phyloP scores from a whole-genome alignment of 225 moss, liverwort and hornwort species.

The Pseudoscleropodium purum region DNA sequence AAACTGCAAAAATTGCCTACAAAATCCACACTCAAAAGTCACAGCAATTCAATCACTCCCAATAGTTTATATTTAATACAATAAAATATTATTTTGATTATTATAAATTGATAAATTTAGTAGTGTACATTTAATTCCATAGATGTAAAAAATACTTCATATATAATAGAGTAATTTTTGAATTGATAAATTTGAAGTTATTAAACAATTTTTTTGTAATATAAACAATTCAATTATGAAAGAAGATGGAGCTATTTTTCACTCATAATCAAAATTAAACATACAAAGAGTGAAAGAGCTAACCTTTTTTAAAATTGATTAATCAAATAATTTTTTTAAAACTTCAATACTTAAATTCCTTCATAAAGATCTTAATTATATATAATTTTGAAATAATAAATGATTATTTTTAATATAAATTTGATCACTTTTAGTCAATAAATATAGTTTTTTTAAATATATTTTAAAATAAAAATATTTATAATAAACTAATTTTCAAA shows the following conservation, averaged over 20 bases:
- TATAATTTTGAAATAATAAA: neutral
- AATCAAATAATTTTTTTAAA: too few species aligned
- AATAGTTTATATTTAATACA: neutral
- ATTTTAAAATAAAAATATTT: neutral
- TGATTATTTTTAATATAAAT: too few species aligned
- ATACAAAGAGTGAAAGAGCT: neutral
- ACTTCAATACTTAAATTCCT: neutral
- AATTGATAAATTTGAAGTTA: neutral
- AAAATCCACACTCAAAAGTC: neutral
- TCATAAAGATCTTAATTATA: neutral
- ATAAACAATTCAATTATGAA: neutral
- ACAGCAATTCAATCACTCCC: rapidly evolving
- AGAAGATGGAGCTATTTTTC: neutral
- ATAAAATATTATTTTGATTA: neutral
- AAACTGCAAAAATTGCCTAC: neutral
- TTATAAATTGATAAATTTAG: neutral
- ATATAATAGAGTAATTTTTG: neutral
- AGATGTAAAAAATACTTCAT: neutral
- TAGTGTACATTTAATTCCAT: neutral
- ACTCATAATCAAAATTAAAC: neutral
- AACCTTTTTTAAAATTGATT: neutral
- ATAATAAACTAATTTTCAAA: neutral
- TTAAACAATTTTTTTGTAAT: neutral
- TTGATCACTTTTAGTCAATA: neutral
- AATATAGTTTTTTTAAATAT: rapidly evolving